Base-by-base conservation (phyloP, 2,329 filamentous ascomycete species). In the Epichloe coenophiala region DNA sequence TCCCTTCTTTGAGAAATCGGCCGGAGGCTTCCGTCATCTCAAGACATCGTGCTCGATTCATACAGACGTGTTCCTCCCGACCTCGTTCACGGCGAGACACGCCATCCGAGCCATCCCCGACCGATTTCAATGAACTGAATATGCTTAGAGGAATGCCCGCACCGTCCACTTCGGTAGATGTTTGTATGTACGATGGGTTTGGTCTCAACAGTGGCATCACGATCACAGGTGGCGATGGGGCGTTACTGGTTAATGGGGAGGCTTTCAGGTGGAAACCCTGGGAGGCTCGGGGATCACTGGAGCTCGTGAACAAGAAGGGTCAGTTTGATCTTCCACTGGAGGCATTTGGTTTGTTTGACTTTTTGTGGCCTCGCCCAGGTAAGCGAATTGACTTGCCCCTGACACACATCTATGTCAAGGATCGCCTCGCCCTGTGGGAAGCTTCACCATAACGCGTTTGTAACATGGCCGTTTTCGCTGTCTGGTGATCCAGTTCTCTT, bases 351-450 rank as follows among this genome's bases (percentile, higher is more conserved):
- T 58, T 94, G 42, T 70, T 97, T 64, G 80, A 82, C 47, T 59
- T 91, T 91, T 54, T 95, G 27, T 95, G 87, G 85, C 91, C 91
- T 52, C 83, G 91, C 64, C 91, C 91, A 61, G 88, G 88, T 94
- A 70, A 54, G 80, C 72, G 5, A 31, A 8, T 9, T 19, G 35
- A 12, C 12, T 36, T 45, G 13, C 7, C 39, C 12, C 23, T 36
- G 36, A 39, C 21, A 17, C 12, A 13, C 15, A 2, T 13, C n/a
- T n/a, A 8, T 9, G 5, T 38, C 31, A 9, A 31, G 31, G 31
- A 11, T 31, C 3, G 31, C 31, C 36, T 38, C 36, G 12, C 3
- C 15, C 33, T 35, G 11, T 5, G 7, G 43, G 9, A n/a, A 19
- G 27, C 8, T 21, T 37, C 3, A 15, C 17, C 15, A 23, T 23